A percentile compares a stretch with the other conserved stretches of the same genome.
phyloP scores from a whole-genome alignment of 176 grass and related monocot species.

The Oryza australiensis region DNA sequence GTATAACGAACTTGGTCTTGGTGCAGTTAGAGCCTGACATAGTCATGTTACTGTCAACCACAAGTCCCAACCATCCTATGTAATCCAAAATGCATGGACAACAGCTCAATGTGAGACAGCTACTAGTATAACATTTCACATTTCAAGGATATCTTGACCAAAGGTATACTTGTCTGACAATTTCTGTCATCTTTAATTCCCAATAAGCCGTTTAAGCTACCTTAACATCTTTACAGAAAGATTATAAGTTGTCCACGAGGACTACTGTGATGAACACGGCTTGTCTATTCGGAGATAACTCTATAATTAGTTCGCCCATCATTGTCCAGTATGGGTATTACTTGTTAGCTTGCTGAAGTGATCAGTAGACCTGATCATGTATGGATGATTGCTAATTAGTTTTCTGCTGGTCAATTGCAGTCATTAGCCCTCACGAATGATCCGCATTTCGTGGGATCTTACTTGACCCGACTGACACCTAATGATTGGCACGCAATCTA shows the following conservation, averaged over 20 bases:
- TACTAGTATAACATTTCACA: neutral
- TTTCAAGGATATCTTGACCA: neutral
- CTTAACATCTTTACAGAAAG: neutral
- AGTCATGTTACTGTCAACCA: conserved; percentile 39
- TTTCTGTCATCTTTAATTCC: neutral
- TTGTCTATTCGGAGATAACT: neutral
- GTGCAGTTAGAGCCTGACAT: conserved; percentile 7
- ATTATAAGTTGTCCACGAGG: neutral
- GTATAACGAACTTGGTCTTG: conserved; percentile 15
- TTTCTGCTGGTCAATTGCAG: neutral
- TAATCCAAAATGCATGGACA: conserved; percentile 2
- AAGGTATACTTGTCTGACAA: neutral
- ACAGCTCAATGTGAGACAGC: neutral
- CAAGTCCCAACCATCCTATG: conserved; percentile 38
- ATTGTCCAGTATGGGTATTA: neutral
- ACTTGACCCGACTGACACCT: conserved; percentile 20
- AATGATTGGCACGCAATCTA: conserved; percentile 38
- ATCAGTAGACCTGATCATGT: conserved; percentile 5
- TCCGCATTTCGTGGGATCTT: conserved; percentile 48
- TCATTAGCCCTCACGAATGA: conserved; percentile 6
- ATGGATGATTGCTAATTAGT: conserved; percentile 13
- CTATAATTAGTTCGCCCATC: conserved; percentile 14
- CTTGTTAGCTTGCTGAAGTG: conserved; percentile 27
- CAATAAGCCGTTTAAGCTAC: neutral
- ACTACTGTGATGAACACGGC: neutral